Evolutionary conservation across 1,284 basidiomycete species (phyloP).

Genomic region (Trametes sp.): DNA sequence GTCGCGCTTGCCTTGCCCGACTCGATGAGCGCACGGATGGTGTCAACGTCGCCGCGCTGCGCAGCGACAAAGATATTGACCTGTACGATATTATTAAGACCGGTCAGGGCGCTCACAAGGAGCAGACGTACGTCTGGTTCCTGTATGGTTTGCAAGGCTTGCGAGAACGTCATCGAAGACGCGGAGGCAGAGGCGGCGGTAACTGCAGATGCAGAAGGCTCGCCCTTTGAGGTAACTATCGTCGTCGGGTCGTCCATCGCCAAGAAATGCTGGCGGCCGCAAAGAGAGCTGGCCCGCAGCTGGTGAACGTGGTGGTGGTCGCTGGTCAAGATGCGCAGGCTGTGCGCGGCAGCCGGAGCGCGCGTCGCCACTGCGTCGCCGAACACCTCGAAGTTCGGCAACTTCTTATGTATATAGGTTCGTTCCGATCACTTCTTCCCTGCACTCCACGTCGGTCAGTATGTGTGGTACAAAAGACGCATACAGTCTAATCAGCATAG

Average conservation of each 20-base stretch:
- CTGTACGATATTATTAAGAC: conserved; percentile 30
- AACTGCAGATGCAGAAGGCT: conserved; percentile 41
- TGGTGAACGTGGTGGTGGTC: conserved; percentile 30
- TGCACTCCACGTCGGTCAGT: no score
- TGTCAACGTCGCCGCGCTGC: conserved; percentile 84
- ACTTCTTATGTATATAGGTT: no score
- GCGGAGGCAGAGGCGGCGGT: conserved; percentile 40
- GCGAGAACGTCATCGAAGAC: conserved; percentile 39
- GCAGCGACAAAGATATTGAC: conserved; percentile 84
- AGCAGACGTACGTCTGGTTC: conserved; percentile 43
- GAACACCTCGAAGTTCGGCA: no score
- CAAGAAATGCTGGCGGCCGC: conserved; percentile 14
- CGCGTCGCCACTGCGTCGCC: no score
- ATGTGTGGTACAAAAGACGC: no score
- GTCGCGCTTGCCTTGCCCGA: conserved; percentile 78
- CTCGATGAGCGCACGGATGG: conserved; percentile 75
- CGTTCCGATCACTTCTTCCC: no score
- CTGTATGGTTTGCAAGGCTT: conserved; percentile 40
- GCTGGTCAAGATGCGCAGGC: no score
- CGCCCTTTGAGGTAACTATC: conserved; percentile 41
- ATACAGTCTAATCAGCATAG: no score
- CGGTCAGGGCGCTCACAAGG: conserved; percentile 2
- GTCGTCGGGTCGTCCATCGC: conserved; percentile 39
- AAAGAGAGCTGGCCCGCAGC: conserved; percentile 23
- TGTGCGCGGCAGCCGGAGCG: no score